Evolutionary conservation across 768 basidiomycete species (phyloP).

Genomic region (Exsudoporus frostii): DNA sequence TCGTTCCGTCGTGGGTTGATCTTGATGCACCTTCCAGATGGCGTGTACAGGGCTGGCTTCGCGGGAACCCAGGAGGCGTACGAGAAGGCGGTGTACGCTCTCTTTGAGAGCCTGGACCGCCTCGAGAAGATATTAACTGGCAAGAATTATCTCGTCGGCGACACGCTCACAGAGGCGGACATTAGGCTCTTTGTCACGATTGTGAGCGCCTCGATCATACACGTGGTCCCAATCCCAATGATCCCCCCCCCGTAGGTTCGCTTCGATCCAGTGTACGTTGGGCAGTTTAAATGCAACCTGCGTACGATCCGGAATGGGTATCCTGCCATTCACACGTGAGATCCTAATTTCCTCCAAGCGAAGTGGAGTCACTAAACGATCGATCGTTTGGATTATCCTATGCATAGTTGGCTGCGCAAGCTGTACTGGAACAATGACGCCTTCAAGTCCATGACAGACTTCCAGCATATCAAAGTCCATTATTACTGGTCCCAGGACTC

Average conservation of each 20-base stretch:
- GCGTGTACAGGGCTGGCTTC: constrained; percentile 89
- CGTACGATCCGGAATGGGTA: constrained; percentile 84
- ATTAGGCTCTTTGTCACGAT: constrained; percentile 91
- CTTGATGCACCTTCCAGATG: constrained; percentile 43
- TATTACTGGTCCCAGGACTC: constrained; percentile 38
- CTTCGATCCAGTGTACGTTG: constrained; percentile 87
- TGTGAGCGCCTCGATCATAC: constrained; percentile 39
- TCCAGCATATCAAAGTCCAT: constrained; percentile 64
- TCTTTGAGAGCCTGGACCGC: constrained; percentile 79
- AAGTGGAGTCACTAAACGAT: not conserved
- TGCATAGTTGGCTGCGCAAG: constrained; percentile 71
- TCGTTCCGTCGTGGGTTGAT: not conserved
- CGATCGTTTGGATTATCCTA: not conserved
- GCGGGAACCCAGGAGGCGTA: constrained; percentile 81
- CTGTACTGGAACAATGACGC: constrained; percentile 90
- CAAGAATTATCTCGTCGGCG: constrained; percentile 83
- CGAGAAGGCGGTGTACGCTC: constrained; percentile 63
- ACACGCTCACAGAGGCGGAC: constrained; percentile 78
- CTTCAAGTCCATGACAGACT: constrained; percentile 85
- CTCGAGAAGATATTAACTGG: constrained; percentile 74
- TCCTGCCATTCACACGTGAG: constrained; percentile 67
- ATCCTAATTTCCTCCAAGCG: not conserved
- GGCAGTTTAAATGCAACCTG: constrained; percentile 94
- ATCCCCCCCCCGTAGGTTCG: constrained; percentile 51
- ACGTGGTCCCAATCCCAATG: not conserved